Evolutionary conservation across 2,329 filamentous ascomycete species (phyloP).

Genomic region (Fusarium torulosum): DNA sequence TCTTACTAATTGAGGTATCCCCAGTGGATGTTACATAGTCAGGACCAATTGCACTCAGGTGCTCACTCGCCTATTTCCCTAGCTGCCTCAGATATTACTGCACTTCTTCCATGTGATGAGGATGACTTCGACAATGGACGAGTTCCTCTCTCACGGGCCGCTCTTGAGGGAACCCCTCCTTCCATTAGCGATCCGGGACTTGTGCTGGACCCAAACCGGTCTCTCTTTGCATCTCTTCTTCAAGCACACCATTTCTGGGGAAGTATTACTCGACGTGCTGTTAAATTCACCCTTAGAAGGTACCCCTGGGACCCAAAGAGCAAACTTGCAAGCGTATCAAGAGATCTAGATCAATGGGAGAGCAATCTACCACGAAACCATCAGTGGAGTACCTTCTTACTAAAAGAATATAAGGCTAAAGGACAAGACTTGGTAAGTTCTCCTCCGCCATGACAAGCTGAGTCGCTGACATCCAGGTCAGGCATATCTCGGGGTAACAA

Average conservation of each 20-base stretch:
- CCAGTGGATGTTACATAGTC: slow-evolving; percentile 71
- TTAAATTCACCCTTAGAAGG: slow-evolving; percentile 59
- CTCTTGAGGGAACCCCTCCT: slow-evolving; percentile 65
- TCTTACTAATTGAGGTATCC: slow-evolving; percentile 10
- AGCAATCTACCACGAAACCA: slow-evolving; percentile 61
- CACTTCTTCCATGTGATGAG: slow-evolving; percentile 66
- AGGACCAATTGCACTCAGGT: slow-evolving; percentile 68
- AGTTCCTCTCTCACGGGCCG: slow-evolving; percentile 63
- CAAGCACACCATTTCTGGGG: slow-evolving; percentile 69
- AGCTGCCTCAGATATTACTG: slow-evolving; percentile 65
- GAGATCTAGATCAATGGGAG: slow-evolving; percentile 63
- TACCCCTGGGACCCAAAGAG: slow-evolving; percentile 62
- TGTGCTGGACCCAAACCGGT: slow-evolving; percentile 59
- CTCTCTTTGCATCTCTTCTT: slow-evolving; percentile 67
- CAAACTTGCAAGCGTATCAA: slow-evolving; percentile 61
- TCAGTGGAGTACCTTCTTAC: slow-evolving; percentile 58
- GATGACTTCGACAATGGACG: slow-evolving; percentile 63
- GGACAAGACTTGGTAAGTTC: slow-evolving; percentile 62
- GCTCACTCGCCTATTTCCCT: slow-evolving; percentile 65
- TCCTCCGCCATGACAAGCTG: neutral
- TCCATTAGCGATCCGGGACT: slow-evolving; percentile 61
- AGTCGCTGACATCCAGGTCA: slow-evolving; percentile 42
- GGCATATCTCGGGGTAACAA: slow-evolving; percentile 68
- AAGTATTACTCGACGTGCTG: slow-evolving; percentile 62
- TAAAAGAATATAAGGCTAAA: slow-evolving; percentile 62